Base-by-base conservation (phyloP, 2,329 filamentous ascomycete genomes). In the Alternaria alternata region DNA sequence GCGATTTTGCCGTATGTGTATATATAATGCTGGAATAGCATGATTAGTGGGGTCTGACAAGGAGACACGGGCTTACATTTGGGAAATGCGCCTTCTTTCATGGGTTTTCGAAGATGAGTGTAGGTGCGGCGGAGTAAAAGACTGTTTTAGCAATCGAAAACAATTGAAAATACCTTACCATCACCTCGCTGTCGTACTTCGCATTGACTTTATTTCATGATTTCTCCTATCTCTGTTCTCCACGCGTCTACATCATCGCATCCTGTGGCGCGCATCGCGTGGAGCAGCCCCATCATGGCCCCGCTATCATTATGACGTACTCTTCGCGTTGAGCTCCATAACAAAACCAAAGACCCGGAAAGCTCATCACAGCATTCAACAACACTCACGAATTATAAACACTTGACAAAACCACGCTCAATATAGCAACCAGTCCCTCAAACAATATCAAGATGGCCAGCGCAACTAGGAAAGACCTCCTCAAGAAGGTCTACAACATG, bases 401-500 rank as follows among this genome's bases (percentile, higher is more conserved):
- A 16, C 7, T 48, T 46, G 5, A 44, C 22, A 39, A 34, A 28
- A 16, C 24, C 14, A 28, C 55, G n/a, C 22, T 22, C 32, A 24
- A 54, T 36, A 24, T 14, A n/a, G 12, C 44, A 18, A 39, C 18
- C 38, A 32, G 4, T 24, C 8, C 49, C 20, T 42, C 3, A 16
- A 53, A 39, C n/a, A 52, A 26, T 18, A 18, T 53, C 59, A 73
- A 51, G 49, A 82, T 83, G 80, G 78, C 80, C 20, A 69, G 90
- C 63, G 81, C 86, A 65, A 82, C 88, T 26, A 92, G 93, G 22
- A 91, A 88, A 79, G 88, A 91, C 69, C 83, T 96, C 54, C 83
- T 99, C 58, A 81, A 84, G 68, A 94, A 92, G 80, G 93, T 94
- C 74, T 91, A 90, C 84, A 92, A 90, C 77, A 91, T 99, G 83